These are phyloP conservation scores for Sporothrix phasma DNA, from an alignment of 2,329 filamentous ascomycete species.

Conservation along the genomic window DNA sequence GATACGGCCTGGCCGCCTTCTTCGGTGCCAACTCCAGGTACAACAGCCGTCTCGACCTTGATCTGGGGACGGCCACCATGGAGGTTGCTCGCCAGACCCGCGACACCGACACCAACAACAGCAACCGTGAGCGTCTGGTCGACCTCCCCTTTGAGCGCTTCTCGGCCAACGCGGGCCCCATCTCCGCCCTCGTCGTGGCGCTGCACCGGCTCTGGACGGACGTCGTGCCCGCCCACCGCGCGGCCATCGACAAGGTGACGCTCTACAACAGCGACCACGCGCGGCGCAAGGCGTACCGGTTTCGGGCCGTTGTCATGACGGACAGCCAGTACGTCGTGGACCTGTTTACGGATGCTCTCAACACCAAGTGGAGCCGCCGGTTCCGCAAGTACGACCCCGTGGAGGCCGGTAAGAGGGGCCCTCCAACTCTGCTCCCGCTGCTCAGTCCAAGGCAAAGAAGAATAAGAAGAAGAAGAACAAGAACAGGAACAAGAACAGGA, in stretches of 20 bases:
- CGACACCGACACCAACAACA: no score
- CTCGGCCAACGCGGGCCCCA: constrained; percentile 3
- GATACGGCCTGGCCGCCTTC: neutral
- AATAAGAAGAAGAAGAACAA: constrained; percentile 1
- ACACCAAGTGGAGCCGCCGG: neutral
- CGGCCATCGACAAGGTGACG: constrained; percentile 8
- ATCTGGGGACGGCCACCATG: neutral
- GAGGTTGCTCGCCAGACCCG: neutral
- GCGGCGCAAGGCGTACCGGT: constrained; percentile 14
- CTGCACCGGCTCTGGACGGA: constrained; percentile 3
- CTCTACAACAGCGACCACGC: constrained; percentile 13
- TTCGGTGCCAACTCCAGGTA: constrained; percentile 2
- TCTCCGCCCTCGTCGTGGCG: constrained; percentile 7
- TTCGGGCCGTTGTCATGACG: constrained; percentile 10
- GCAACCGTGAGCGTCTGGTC: neutral
- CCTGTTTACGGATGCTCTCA: neutral
- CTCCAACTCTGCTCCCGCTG: no score
- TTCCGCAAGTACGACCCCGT: neutral
- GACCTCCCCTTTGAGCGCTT: constrained; percentile 6
- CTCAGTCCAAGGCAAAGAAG: neutral
- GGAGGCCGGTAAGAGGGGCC: no score
- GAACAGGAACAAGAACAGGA: neutral
- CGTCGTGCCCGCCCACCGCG: constrained; percentile 9
- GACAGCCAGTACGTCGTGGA: constrained; percentile 6
- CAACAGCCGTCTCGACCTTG: neutral